phyloP scores from a whole-genome alignment of 2,329 filamentous ascomycete species.

The Alternaria brassicicola region DNA sequence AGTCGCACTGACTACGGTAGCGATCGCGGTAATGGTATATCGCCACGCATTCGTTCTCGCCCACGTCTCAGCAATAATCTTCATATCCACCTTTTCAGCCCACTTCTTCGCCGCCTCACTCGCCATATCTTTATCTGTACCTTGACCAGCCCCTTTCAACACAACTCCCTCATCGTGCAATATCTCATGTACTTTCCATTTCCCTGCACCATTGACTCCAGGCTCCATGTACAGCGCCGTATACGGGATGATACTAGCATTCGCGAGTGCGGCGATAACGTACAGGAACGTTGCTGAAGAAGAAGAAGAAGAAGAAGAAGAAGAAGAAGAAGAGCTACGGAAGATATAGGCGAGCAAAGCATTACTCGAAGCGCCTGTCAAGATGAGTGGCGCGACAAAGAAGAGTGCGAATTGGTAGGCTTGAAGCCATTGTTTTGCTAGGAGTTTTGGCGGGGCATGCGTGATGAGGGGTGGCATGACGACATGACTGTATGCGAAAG shows the following conservation, averaged over 20 bases:
- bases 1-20: slow-evolving; percentile 21
- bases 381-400: slow-evolving; percentile 48
- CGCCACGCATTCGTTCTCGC: slow-evolving; percentile 26
- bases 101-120: slow-evolving; percentile 19
- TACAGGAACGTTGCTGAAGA: slow-evolving; percentile 26
- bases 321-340: not conserved
- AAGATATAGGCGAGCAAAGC: slow-evolving; percentile 32
- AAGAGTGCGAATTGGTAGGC: slow-evolving; percentile 47
- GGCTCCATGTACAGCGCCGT: slow-evolving; percentile 51
- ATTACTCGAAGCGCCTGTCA: slow-evolving; percentile 44
- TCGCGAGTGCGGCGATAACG: slow-evolving; percentile 32
- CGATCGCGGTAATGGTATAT: slow-evolving; percentile 24
- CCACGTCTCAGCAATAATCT: slow-evolving; percentile 25
- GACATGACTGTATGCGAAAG: slow-evolving; percentile 45
- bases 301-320: slow-evolving; percentile 7
- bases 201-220: slow-evolving; percentile 47
- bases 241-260: slow-evolving; percentile 42
- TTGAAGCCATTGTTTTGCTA: slow-evolving; percentile 50
- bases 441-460: slow-evolving; percentile 41
- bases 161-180: slow-evolving; percentile 31
- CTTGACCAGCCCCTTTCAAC: slow-evolving; percentile 17
- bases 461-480: slow-evolving; percentile 44
- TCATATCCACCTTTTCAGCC: slow-evolving; percentile 30
- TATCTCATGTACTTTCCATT: slow-evolving; percentile 48
- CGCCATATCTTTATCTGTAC: slow-evolving; percentile 24